Conservation (phyloP, 179 eudicot species). For the Pouteria campechiana region DNA sequence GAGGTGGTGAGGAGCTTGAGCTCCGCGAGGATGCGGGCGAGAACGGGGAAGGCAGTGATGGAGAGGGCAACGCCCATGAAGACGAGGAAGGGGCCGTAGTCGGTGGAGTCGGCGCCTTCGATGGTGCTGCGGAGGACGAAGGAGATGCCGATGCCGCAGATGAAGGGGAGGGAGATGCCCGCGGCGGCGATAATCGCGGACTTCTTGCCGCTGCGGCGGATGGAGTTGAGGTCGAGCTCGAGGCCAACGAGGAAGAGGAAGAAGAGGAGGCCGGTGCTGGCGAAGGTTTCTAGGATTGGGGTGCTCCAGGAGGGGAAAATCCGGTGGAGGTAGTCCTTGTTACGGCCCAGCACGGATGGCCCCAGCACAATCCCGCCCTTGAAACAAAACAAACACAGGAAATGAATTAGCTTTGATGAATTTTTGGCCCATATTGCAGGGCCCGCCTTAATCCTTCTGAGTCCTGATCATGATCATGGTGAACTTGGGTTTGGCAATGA, state of each 20-base stretch:
- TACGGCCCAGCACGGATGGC: conserved; percentile 4
- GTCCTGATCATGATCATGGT: too few relatives aligned
- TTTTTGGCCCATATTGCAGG: too few relatives aligned
- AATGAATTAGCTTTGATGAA: too few relatives aligned
- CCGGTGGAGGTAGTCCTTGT: not conserved
- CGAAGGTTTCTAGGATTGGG: conserved; percentile 1
- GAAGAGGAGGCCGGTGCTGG: conserved; percentile 4
- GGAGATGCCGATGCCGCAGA: conserved; percentile 3
- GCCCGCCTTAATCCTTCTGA: too few relatives aligned
- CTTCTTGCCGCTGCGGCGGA: conserved; percentile 4
- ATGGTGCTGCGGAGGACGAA: conserved; percentile 4
- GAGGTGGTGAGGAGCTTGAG: conserved; percentile 2
- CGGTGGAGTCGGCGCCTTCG: not conserved
- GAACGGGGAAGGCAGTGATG: conserved; percentile 6
- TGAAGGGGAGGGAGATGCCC: conserved; percentile 2
- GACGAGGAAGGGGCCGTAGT: not conserved
- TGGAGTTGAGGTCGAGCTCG: conserved; percentile 3
- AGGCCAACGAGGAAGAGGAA: conserved; percentile 5
- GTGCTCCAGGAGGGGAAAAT: conserved; percentile 1
- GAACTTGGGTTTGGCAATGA: too few relatives aligned
- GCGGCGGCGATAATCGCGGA: not conserved
- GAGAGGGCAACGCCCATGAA: conserved; percentile 6
- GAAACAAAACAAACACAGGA: too few relatives aligned
- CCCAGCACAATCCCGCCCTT: conserved; percentile 8
- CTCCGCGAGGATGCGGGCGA: conserved; percentile 4